These are phyloP conservation scores for Penicillium taxi DNA, from an alignment of 495 filamentous ascomycete genomes.

Conservation along the genomic window DNA sequence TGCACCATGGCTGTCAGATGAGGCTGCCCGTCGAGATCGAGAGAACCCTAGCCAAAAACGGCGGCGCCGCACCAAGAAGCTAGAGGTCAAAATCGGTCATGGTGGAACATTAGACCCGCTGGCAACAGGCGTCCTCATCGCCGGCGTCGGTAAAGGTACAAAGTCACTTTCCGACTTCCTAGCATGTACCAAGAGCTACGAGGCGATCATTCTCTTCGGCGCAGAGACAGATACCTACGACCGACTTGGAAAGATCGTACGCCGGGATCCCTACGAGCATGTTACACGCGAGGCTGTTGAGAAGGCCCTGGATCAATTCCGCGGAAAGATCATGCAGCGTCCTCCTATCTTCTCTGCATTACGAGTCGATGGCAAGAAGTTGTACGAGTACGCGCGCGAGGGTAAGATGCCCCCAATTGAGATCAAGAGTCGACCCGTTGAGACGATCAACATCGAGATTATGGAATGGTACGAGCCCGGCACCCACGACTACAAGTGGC, in stretches of 20 bases:
- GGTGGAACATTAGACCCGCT: slow-evolving; percentile 93
- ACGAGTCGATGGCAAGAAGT: slow-evolving; percentile 77
- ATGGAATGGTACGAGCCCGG: slow-evolving; percentile 84
- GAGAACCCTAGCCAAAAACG: slow-evolving; percentile 50
- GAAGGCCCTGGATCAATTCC: slow-evolving; percentile 63
- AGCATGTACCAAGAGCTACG: slow-evolving; percentile 85
- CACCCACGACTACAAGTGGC: slow-evolving; percentile 63
- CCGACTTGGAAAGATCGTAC: slow-evolving; percentile 69
- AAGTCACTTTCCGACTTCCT: slow-evolving; percentile 72
- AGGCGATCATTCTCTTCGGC: slow-evolving; percentile 81
- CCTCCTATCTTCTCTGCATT: slow-evolving; percentile 92
- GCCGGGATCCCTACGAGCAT: slow-evolving; percentile 62
- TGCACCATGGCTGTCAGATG: slow-evolving; percentile 58
- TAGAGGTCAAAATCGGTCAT: slow-evolving; percentile 89
- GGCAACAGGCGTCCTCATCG: slow-evolving; percentile 83
- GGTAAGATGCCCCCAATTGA: slow-evolving; percentile 76
- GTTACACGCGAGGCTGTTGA: slow-evolving; percentile 72
- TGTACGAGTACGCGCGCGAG: slow-evolving; percentile 93
- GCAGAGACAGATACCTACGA: slow-evolving; percentile 93
- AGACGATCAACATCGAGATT: slow-evolving; percentile 66
- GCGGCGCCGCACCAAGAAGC: slow-evolving; percentile 38
- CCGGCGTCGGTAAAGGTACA: slow-evolving; percentile 82
- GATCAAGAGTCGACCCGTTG: slow-evolving; percentile 71
- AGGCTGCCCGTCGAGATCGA: slow-evolving; percentile 40
- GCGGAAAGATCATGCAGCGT: slow-evolving; percentile 81